phyloP scores from a whole-genome alignment of 352 stramenopile genomes.

The Phytophthora chlamydospora region DNA sequence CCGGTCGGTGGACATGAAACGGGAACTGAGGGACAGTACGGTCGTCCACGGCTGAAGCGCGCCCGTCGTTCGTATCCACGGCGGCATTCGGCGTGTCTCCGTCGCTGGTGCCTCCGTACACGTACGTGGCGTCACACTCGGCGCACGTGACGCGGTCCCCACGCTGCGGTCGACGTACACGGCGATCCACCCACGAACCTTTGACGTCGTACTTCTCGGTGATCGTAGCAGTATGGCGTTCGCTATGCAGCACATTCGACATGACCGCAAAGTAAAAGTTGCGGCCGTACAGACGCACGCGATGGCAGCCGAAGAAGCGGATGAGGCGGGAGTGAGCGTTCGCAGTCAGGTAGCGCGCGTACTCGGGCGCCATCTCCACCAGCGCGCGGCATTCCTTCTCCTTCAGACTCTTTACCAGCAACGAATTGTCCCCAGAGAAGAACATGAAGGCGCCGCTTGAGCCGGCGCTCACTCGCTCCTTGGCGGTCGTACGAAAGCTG shows the following conservation, averaged over 20 bases:
- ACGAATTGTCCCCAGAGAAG: conserved; percentile 72
- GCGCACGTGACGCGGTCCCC: conserved; percentile 70
- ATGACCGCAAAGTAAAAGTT: conserved; percentile 88
- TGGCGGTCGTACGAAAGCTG: conserved; percentile 76
- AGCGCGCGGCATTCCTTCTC: conserved; percentile 78
- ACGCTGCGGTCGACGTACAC: conserved; percentile 48
- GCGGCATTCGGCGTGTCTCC: conserved; percentile 26
- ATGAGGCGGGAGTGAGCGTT: conserved; percentile 77
- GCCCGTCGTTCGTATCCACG: conserved; percentile 8
- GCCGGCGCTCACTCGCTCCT: conserved; percentile 80
- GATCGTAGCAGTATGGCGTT: conserved; percentile 61
- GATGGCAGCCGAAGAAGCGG: conserved; percentile 87
- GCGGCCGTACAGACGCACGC: conserved; percentile 77
- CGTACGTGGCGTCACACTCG: conserved; percentile 66
- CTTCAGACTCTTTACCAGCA: conserved; percentile 85
- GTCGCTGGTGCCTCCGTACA: conserved; percentile 41
- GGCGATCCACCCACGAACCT: conserved; percentile 74
- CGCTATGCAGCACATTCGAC: conserved; percentile 76
- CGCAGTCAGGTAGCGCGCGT: conserved; percentile 64
- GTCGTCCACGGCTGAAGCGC: conserved; percentile 14
- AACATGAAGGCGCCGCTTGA: conserved; percentile 86
- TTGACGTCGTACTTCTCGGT: conserved; percentile 82
- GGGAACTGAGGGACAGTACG: conserved; percentile 24
- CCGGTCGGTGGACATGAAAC: conserved; percentile 62
- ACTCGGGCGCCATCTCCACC: conserved; percentile 73